These are phyloP conservation scores for Triangularia verruculosa DNA, from an alignment of 2,329 filamentous ascomycete genomes.

Conservation along the genomic window DNA sequence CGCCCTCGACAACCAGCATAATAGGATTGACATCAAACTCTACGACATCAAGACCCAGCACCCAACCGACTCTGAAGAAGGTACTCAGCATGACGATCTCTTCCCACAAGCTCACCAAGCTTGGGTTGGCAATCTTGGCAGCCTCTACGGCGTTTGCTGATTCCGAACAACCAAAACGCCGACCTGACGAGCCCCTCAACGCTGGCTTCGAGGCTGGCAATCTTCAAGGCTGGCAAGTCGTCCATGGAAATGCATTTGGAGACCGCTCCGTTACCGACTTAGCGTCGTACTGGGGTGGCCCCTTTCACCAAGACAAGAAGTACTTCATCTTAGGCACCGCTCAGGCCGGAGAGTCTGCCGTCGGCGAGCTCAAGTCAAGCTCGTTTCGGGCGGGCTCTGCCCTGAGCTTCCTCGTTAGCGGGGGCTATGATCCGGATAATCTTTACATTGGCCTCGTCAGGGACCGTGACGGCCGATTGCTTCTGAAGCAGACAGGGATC, in stretches of 20 bases:
- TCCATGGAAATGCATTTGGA: conserved; percentile 29
- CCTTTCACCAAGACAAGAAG: conserved; percentile 29
- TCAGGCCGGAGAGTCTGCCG: conserved; percentile 29
- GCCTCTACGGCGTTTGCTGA: conserved; percentile 5
- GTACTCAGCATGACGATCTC: conserved; percentile 6
- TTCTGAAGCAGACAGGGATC: conserved; percentile 32
- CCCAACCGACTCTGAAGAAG: not conserved
- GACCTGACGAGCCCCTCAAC: conserved; percentile 18
- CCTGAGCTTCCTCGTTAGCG: conserved; percentile 33
- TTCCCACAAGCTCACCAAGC: conserved; percentile 4
- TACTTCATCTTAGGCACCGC: conserved; percentile 29
- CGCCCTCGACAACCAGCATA: not conserved
- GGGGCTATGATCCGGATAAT: conserved; percentile 32
- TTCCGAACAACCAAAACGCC: not conserved
- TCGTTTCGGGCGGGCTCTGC: conserved; percentile 31
- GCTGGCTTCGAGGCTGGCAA: conserved; percentile 30
- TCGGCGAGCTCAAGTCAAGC: conserved; percentile 30
- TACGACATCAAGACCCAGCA: not conserved
- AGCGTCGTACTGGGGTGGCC: conserved; percentile 30
- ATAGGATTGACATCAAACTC: not conserved
- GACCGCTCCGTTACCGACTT: conserved; percentile 25
- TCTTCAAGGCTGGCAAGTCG: conserved; percentile 30
- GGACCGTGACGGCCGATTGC: conserved; percentile 26
- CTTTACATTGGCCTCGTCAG: conserved; percentile 32
- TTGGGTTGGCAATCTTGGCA: conserved; percentile 3